A percentile compares a stretch with the other conserved stretches of the same genome.
phyloP scores from a whole-genome alignment of 345 rosid genomes.

The Euphorbia lathyris region DNA sequence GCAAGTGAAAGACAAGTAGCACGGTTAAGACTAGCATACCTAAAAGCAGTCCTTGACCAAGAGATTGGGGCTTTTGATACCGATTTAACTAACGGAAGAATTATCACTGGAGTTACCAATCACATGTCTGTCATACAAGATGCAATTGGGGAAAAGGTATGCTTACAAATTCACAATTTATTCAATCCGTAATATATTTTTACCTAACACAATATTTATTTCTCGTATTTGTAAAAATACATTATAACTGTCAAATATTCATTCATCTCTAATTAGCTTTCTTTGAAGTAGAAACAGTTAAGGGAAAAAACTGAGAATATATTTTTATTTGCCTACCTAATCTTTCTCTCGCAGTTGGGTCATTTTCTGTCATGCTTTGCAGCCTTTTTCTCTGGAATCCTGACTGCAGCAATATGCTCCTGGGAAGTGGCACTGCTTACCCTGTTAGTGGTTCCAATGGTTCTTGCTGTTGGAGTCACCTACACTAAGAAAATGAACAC shows the following conservation, averaged over 20 bases:
- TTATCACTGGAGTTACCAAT: constrained; percentile 47
- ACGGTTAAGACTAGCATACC: constrained; percentile 38
- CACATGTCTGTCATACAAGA: constrained; percentile 64
- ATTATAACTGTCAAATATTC: too few relatives aligned
- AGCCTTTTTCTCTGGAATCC: constrained; percentile 47
- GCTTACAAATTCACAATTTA: too few relatives aligned
- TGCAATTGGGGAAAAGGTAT: constrained; percentile 71
- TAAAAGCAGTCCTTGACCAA: constrained; percentile 51
- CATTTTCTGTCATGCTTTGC: constrained; percentile 59
- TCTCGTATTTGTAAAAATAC: too few relatives aligned
- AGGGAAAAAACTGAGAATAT: too few relatives aligned
- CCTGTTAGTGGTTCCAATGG: constrained; percentile 47
- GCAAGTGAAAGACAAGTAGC: constrained; percentile 55
- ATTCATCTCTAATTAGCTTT: too few relatives aligned
- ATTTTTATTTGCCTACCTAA: too few relatives aligned
- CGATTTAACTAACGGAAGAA: constrained; percentile 48
- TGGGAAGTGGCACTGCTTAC: constrained; percentile 60
- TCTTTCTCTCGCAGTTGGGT: constrained; percentile 41
- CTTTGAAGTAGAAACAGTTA: too few relatives aligned
- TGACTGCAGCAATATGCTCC: constrained; percentile 50
- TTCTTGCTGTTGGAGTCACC: constrained; percentile 55
- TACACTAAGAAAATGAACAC: constrained; percentile 53
- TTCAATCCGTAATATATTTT: too few relatives aligned
- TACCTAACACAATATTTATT: too few relatives aligned
- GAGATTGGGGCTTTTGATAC: constrained; percentile 68